Percentiles rank a stretch among this genome's conserved stretches.
Evolutionary conservation across 768 basidiomycete genomes (phyloP).

Genomic region (Boletus reticuloceps): DNA sequence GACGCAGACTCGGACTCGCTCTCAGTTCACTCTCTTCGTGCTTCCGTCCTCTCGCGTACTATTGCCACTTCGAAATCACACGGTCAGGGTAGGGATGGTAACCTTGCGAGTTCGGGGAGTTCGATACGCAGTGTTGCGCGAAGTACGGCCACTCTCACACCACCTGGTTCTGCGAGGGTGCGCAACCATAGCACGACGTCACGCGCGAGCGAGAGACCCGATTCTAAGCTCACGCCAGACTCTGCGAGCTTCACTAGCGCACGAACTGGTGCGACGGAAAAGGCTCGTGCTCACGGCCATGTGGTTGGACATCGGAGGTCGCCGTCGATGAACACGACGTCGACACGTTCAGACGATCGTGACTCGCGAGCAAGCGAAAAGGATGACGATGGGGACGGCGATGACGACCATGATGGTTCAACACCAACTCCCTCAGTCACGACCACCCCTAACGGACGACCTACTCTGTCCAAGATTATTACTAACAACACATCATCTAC

Average conservation of each 20-base stretch:
- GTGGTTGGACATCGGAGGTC: constrained; percentile 19
- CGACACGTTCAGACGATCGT: constrained; percentile 5
- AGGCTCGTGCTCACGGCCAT: constrained; percentile 16
- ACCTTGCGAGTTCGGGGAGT: constrained; percentile 26
- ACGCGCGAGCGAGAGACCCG: constrained; percentile 46
- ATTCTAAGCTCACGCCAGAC: constrained; percentile 70
- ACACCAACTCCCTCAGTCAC: constrained; percentile 14
- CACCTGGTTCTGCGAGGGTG: constrained; percentile 14
- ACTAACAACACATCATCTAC: constrained; percentile 25
- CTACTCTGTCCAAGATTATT: constrained; percentile 25
- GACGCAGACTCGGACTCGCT: constrained; percentile 39
- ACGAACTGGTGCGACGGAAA: constrained; percentile 26
- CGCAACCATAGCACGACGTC: constrained; percentile 28
- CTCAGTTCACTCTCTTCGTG: constrained; percentile 47
- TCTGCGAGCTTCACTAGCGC: constrained; percentile 26
- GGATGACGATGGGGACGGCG: constrained; percentile 4
- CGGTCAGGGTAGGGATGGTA: constrained; percentile 22
- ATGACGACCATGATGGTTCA: constrained; percentile 12
- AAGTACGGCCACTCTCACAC: constrained; percentile 33
- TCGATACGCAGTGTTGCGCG: constrained; percentile 49
- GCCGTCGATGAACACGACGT: constrained; percentile 17
- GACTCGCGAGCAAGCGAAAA: not conserved
- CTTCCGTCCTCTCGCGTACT: constrained; percentile 39
- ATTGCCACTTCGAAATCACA: constrained; percentile 23
- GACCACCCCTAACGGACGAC: constrained; percentile 20